Conservation (phyloP, 2,329 filamentous ascomycete species). For the Aspergillus pseudoglaucus region DNA sequence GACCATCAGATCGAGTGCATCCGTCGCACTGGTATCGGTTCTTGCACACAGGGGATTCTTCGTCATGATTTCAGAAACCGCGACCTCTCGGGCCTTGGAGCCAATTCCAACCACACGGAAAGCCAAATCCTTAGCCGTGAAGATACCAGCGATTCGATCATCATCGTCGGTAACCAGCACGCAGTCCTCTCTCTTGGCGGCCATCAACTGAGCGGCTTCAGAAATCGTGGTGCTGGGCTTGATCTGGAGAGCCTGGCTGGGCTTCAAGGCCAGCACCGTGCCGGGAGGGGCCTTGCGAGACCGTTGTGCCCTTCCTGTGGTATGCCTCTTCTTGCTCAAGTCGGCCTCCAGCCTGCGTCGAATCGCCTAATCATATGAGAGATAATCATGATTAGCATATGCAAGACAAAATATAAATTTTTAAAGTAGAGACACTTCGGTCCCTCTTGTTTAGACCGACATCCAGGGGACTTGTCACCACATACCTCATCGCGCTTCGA, state of each 20-base stretch:
- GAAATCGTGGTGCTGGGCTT: slow-evolving; percentile 90
- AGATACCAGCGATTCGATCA: slow-evolving; percentile 95
- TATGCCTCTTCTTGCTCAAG: slow-evolving; percentile 93
- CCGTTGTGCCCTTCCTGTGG: slow-evolving; percentile 69
- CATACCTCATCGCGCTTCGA: slow-evolving; percentile 95
- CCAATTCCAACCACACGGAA: slow-evolving; percentile 93
- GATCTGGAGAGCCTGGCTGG: slow-evolving; percentile 93
- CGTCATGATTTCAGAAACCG: slow-evolving; percentile 98
- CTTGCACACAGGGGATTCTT: slow-evolving; percentile 97
- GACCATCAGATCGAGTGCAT: slow-evolving; percentile 96
- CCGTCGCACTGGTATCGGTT: slow-evolving; percentile 95
- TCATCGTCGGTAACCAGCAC: slow-evolving; percentile 97
- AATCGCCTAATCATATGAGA: slow-evolving; percentile 64
- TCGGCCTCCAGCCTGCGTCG: slow-evolving; percentile 95
- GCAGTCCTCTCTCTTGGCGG: slow-evolving; percentile 95
- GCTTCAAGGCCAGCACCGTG: slow-evolving; percentile 90
- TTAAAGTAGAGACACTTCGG: background rate
- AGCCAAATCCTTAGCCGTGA: slow-evolving; percentile 96
- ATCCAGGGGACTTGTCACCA: slow-evolving; percentile 1
- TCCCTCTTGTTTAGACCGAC: background rate
- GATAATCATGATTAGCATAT: slow-evolving; percentile 14
- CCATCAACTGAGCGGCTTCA: slow-evolving; percentile 97
- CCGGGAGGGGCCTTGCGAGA: slow-evolving; percentile 91
- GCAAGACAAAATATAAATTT: slow-evolving; percentile 2
- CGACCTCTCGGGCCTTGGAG: slow-evolving; percentile 80